Evolutionary conservation across 2,329 filamentous ascomycete species (phyloP), one percentile per base, ranked within the genome.

Genomic region (Cladophialophora immunda): DNA sequence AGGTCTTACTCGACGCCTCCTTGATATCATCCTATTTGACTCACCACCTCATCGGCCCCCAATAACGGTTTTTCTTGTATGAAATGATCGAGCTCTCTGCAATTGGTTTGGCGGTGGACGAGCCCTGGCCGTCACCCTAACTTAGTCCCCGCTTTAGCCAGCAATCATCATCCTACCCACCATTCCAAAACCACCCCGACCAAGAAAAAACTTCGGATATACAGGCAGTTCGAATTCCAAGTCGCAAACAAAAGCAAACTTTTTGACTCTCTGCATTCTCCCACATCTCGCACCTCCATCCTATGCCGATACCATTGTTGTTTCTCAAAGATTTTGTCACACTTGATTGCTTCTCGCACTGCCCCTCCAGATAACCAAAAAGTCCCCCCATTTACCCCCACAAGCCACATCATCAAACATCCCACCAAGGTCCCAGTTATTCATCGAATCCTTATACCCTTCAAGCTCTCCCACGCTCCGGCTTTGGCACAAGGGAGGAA

Each of bases 321-420:
- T 53, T 25, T 53, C 34, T 38, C 19, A 47, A 45, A 25, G n/a
- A 29, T 22, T 30, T 27, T 55, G 52, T 62, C 50, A 62, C 52
- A 9, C 8, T 22, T 62, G 32, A 27, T 54, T 54, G 47, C 50
- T 56, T 55, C 50, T 62, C 34, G 3, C 53, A 25, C n/a, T 27
- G 25, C 30, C 29, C 58, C 45, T 53, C n/a, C 30, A 34, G 29
- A 61, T 36, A 25, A 53, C 45, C 9, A 55, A 32, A 34, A 30
- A 32, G 17, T 6, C 53, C 53, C 27, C 25, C 52, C 22, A 8
- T 54, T 27, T 7, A 29, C 59, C 50, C 55, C 60, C 53, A 55
- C 53, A 62, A 55, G 50, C 60, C 60, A 56, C 60, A 30, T 62
- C 52, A 60, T 29, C 58, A 53, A 25, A 61, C 58, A 52, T 61